These are phyloP conservation scores for Salix viminalis DNA, from an alignment of 345 rosid species.

Conservation along the genomic window DNA sequence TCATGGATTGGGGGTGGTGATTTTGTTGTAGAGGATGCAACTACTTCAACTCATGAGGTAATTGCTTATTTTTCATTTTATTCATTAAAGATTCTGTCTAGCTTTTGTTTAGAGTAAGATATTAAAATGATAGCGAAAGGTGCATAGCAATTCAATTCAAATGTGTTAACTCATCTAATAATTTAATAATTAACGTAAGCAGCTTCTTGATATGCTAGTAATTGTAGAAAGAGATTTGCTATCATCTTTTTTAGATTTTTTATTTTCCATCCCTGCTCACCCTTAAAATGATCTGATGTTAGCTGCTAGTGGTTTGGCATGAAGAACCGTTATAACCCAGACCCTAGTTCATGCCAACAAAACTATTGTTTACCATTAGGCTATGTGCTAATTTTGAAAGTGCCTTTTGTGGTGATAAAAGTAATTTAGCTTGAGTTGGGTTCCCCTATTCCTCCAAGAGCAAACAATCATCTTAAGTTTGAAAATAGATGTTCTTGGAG, in stretches of 20 bases:
- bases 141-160: background rate
- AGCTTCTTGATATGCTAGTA: background rate
- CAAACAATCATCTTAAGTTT: background rate
- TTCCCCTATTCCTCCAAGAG: background rate
- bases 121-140: background rate
- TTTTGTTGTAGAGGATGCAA: slow-evolving; percentile 56
- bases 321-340: background rate
- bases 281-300: background rate
- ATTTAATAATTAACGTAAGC: background rate
- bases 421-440: background rate
- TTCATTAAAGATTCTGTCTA: background rate
- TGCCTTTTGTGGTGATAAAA: background rate
- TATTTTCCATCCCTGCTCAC: background rate
- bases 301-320: background rate
- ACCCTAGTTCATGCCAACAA: background rate
- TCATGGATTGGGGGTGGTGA: slow-evolving; percentile 72
- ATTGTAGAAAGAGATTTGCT: background rate
- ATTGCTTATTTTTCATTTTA: background rate
- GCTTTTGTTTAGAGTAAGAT: background rate
- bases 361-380: background rate
- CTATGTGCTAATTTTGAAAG: background rate
- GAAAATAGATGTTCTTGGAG: background rate
- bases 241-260: background rate
- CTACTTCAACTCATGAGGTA: slow-evolving; percentile 57
- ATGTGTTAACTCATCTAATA: background rate